Evolutionary conservation across 2,329 filamentous ascomycete species (phyloP), one percentile per base, ranked within the genome.

Genomic region (Colletotrichum neosansevieriae): DNA sequence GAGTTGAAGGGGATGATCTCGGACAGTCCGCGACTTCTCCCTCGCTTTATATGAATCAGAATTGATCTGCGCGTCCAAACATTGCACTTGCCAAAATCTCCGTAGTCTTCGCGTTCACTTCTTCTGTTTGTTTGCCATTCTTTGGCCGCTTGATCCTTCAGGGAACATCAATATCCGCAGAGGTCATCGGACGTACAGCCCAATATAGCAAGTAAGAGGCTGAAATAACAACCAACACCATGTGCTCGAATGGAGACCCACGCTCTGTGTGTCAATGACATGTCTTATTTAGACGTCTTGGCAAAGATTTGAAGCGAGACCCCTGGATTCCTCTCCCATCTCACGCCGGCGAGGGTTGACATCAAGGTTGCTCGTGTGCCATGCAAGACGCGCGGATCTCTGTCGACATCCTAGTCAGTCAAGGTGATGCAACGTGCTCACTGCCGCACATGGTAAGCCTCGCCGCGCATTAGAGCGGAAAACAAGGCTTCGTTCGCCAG

Each of bases 11-110:
- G 74, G n/a, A 72, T 75, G n/a, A 71, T 74, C 2, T 72, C 6
- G 74, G 1, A 76, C 71, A 36, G 74, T 75, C 38, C 75, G 74
- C 1, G 73, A 74, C 58, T 75, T 72, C 3, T 29, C 24, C 24
- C 6, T 29, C 24, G 4, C 4, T 6, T 29, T 29, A 6, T 29
- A 29, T 6, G 6, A 7, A 29, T 6, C 6, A 29, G 24, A 29
- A 29, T 4, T 4, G 24, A 29, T 29, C 24, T 29, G 24, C 4
- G 24, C 24, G 4, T 6, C 24, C 24, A 6, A 29, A 6, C 24
- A 29, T 29, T 29, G 24, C 3, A 6, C 5, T 29, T 6, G 1
- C 6, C 6, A 3, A 29, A 29, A 29, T 29, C 3, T 45, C 4
- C 11, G 3, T 19, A 45, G 42, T 21, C 7, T 45, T 5, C 19